Evolutionary conservation across 1,139 yeast genomes (phyloP), one percentile per base, ranked within the genome.

Genomic region (Pichia sp.): DNA sequence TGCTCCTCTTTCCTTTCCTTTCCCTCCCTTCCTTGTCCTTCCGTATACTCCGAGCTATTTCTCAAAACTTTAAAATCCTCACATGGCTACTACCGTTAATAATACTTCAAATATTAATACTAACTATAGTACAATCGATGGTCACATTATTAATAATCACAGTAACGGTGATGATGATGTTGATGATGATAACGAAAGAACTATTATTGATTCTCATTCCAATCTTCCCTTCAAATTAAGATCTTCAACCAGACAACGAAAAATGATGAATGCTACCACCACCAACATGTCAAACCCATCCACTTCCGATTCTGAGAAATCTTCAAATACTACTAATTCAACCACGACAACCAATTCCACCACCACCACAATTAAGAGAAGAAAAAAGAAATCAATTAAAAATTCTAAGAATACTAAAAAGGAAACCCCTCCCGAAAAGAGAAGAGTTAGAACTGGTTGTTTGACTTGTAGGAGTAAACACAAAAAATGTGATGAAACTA

Each of bases 381-480:
- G 31, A 36, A 50, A 29, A 42, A 22, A 13, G 6, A 51, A 48
- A 38, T 42, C 52, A 8, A 18, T 2, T 3, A 43, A 43, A 18
- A n/a, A 33, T 7, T 33, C 47, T 6, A 50, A 46, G 33, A 46
- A 45, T 19, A 16, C 42, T 10, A 63, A 61, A 34, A 63, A 58
- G 46, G 60, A 58, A 49, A 63, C 67, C 5, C 67, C 67, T 31
- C 63, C 63, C 6, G 62, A 60, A 2, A 63, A 62, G 36, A 67
- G 63, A 54, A 62, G 79, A 56, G 73, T 72, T 13, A 66, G 75
- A 53, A 74, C 77, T 1, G 79, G 79, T 1, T 74, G 79, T 60
- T 61, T 73, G 10, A 72, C 74, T 18, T 74, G 79, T 56, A 63
- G 77, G 48, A 63, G 70, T 48, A 68, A 72, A 46, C 77, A 74